Evolutionary conservation across 768 basidiomycete genomes (phyloP).

Genomic region (Pleurotus sapidus): DNA sequence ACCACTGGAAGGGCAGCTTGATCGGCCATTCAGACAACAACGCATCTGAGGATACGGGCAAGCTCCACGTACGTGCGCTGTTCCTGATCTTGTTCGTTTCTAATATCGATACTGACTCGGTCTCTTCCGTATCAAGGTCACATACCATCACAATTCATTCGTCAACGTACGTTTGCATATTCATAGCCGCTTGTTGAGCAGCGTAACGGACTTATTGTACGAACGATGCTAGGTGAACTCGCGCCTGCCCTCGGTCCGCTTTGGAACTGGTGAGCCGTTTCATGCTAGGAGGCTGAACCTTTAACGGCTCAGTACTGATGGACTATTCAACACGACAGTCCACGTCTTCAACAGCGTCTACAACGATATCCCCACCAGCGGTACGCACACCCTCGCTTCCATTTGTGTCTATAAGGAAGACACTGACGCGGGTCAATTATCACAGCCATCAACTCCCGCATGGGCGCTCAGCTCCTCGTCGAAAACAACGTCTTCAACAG

Average conservation of each 20-base stretch:
- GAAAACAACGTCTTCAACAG: neutral
- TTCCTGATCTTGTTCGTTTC: neutral
- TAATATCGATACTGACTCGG: neutral
- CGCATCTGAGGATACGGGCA: conserved; percentile 25
- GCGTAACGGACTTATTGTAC: neutral
- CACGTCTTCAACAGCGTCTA: conserved; percentile 4
- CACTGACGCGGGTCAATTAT: too few relatives aligned
- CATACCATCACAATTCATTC: neutral
- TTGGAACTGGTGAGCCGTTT: neutral
- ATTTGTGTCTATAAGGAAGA: neutral
- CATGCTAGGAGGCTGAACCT: too few relatives aligned
- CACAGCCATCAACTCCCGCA: neutral
- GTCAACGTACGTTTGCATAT: neutral
- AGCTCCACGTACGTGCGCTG: neutral
- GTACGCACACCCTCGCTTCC: neutral
- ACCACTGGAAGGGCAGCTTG: conserved; percentile 45
- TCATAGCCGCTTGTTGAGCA: neutral
- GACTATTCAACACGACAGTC: neutral
- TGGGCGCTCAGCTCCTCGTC: neutral
- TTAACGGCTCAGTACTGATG: too few relatives aligned
- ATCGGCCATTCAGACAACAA: conserved; percentile 43
- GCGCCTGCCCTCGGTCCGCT: neutral
- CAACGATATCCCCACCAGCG: neutral
- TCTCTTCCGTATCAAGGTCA: neutral
- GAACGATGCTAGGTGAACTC: neutral